Evolutionary conservation across 2,329 filamentous ascomycete genomes (phyloP).

Genomic region (Venturia oleaginea): DNA sequence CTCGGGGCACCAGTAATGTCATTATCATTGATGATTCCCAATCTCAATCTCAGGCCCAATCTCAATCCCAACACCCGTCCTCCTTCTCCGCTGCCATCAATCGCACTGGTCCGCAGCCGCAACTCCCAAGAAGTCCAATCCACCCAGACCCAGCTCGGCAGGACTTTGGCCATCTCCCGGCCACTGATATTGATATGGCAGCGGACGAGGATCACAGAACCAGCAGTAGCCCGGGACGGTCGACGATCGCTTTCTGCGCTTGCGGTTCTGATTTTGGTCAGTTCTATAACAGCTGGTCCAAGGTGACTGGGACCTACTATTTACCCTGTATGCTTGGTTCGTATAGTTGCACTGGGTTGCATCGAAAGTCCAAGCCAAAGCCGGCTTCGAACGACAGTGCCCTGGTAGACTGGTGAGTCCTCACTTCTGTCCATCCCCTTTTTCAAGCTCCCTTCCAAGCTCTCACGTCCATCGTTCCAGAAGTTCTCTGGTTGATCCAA

Average conservation of each 20-base stretch:
- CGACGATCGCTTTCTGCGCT: slow-evolving; percentile 24
- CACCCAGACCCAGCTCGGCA: background rate
- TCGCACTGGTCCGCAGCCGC: background rate
- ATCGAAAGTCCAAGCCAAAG: slow-evolving; percentile 19
- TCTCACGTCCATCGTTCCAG: background rate
- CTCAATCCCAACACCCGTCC: background rate
- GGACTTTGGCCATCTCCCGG: background rate
- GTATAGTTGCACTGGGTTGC: slow-evolving; percentile 23
- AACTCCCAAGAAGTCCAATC: background rate
- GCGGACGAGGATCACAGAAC: slow-evolving; percentile 4
- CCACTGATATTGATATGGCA: background rate
- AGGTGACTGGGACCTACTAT: slow-evolving; percentile 27
- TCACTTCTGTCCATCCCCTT: background rate
- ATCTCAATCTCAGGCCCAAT: background rate
- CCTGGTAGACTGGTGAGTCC: slow-evolving; percentile 31
- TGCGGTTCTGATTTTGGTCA: slow-evolving; percentile 25
- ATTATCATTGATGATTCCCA: background rate
- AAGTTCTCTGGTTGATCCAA: slow-evolving; percentile 1
- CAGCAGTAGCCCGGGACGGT: slow-evolving; percentile 14
- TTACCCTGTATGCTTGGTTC: slow-evolving; percentile 26
- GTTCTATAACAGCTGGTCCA: slow-evolving; percentile 30
- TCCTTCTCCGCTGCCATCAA: background rate
- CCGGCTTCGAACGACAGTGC: slow-evolving; percentile 24
- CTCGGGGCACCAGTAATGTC: background rate
- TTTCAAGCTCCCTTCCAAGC: background rate